Evolutionary conservation across 768 basidiomycete genomes (phyloP), one percentile per base, ranked within the genome.

Genomic region (Suillus spraguei): DNA sequence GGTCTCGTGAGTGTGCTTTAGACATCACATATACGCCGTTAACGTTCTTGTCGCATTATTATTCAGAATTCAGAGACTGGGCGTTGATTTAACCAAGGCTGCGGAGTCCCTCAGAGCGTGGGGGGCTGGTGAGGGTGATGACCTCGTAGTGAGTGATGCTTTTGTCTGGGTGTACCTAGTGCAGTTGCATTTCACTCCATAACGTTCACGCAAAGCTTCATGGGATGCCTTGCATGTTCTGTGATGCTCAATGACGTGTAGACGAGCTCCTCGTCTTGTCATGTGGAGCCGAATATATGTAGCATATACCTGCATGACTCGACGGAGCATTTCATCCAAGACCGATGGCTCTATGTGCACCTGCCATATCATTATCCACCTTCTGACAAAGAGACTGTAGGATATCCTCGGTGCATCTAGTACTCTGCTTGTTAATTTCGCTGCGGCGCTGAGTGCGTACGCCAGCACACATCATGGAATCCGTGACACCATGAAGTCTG

Each of bases 41-140:
- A 38, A 58, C 17, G n/a, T 32, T 24, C n/a, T n/a, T 28, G 8
- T 28, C 24, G 20, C n/a, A 33, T 44, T 8, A 14, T 41, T 50
- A 0, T 53, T 3, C 46, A 91, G 89, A 38, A 66, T 91, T 47
- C 89, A 88, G 69, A 87, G 81, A 66, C 81, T 94, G 7, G 87
- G 86, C 50, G 72, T 76, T 3, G 91, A 94, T 70, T 80, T 88
- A 56, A 75, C 77, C 4, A 91, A 88, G 68, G 86, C 93, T 8
- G 83, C 87, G 2, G 93, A 94, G 67, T 85, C 90, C 0, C 73
- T 95, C 60, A 81, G 86, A 56, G 70, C 76, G 56, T 94, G 92
- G 91, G 93, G 90, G 4, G 74, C 79, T 36, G 88, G 89, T 28
- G 93, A 94, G 73, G 93, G 92, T 7, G 92, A 94, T 32, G 92